These are phyloP conservation scores for Coccinonectria pachysandricola DNA, from an alignment of 2,329 filamentous ascomycete species.

Conservation along the genomic window DNA sequence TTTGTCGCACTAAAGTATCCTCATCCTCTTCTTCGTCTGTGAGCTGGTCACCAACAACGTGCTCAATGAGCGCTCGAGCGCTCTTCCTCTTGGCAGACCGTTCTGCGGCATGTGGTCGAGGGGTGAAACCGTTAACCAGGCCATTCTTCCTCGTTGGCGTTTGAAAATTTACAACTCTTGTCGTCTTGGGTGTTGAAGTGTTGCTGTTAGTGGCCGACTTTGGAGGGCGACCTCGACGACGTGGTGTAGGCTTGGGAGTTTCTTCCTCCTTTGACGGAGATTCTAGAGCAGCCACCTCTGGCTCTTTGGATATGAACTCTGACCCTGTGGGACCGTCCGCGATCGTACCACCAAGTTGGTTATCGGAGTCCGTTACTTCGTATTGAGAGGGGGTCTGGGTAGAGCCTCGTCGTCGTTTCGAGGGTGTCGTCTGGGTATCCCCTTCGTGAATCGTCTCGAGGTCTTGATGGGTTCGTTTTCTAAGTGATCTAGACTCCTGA, in stretches of 20 bases:
- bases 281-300: too few species aligned
- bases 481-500: too few species aligned
- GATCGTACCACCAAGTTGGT: constrained; percentile 17
- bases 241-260: constrained; percentile 23
- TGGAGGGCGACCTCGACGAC: constrained; percentile 26
- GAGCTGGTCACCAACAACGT: constrained; percentile 50
- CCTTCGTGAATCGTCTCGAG: constrained; percentile 17
- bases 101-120: constrained; percentile 62
- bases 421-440: constrained; percentile 20
- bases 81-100: constrained; percentile 82
- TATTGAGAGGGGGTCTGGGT: constrained; percentile 4
- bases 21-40: constrained; percentile 67
- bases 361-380: constrained; percentile 6
- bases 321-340: too few species aligned
- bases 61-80: constrained; percentile 63
- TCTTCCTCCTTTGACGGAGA: constrained; percentile 10
- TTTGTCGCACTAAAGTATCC: constrained; percentile 59
- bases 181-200: constrained; percentile 29
- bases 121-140: constrained; percentile 37
- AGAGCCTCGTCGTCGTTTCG: constrained; percentile 23
- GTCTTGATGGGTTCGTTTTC: constrained; percentile 18
- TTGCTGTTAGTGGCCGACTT: constrained; percentile 21
- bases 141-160: constrained; percentile 29
- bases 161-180: constrained; percentile 21
- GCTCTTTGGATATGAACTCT: too few species aligned